Conservation (phyloP, 352 stramenopile genomes). For the Phytophthora capsici region DNA sequence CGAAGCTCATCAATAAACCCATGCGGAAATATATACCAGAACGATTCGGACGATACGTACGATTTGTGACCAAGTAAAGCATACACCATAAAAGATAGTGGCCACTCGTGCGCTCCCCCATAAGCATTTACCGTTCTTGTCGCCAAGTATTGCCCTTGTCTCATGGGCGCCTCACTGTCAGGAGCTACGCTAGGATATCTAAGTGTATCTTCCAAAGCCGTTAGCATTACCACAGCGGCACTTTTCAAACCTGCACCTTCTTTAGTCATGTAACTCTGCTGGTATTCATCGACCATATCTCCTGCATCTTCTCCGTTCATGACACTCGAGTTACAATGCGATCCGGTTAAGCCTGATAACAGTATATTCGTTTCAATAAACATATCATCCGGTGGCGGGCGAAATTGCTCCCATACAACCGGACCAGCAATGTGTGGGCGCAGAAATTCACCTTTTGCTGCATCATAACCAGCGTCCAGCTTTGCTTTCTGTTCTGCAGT, state of each 20-base stretch:
- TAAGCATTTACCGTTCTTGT: background rate
- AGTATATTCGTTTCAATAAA: background rate
- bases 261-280: background rate
- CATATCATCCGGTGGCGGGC: background rate
- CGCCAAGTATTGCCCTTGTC: background rate
- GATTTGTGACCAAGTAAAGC: background rate
- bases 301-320: background rate
- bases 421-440: background rate
- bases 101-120: background rate
- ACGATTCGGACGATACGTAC: background rate
- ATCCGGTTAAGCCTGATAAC: background rate
- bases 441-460: background rate
- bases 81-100: no score
- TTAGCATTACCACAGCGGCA: background rate
- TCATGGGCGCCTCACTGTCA: background rate
- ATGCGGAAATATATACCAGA: background rate
- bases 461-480: background rate
- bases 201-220: background rate
- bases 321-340: background rate
- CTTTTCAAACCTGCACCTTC: background rate
- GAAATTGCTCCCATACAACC: background rate
- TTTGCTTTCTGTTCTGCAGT: background rate
- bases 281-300: background rate
- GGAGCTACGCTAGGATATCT: no score
- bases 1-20: no score